Base-by-base conservation (phyloP, 805 yeast genomes). In the Myxozyma neotropica region DNA sequence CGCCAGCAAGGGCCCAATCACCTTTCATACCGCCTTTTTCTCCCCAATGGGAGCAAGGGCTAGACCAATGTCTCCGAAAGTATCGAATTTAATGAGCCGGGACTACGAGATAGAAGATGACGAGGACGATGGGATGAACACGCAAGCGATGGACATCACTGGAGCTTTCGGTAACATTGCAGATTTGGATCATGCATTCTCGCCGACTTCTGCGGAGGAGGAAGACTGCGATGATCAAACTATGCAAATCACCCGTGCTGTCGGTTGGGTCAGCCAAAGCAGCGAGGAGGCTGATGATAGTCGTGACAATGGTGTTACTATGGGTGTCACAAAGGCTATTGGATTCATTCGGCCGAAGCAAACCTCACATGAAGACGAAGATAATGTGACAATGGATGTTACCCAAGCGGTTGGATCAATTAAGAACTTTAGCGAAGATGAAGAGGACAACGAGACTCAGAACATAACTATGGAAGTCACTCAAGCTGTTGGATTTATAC, bases 71-170 rank as follows among this genome's bases (percentile, higher is more conserved):
- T 27, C 55, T 13, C 53, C 56, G 19, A 33, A n/a, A 33, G 29
- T 15, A 13, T 19, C 35, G 10, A 55, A 31, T 24, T 6, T 27
- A 17, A 17, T n/a, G 2, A 38, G 21, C 15, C 43, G n/a, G 4
- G 52, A 12, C 6, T 5, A 33, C n/a, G 44, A 36, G 10, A 27
- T 44, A 13, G 57, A 61, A 7, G 47, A 50, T n/a, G 55, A 40
- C 12, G 40, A 57, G n/a, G 57, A 51, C n/a, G 53, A 52, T 19
- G 51, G 26, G n/a, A 53, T 38, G 43, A 13, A 42, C 12, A 54
- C 64, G 19, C 55, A 53, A 42, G 52, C 66, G 5, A 64, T 64
- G 67, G 68, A 64, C 21, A 45, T 64, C 29, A 64, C 67, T 2
- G 44, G 43, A 3, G 55, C 57, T 0, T 35, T 60, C 26, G 65